Base-by-base conservation (phyloP, 306 rosid genomes). In the Corylus heterophylla region DNA sequence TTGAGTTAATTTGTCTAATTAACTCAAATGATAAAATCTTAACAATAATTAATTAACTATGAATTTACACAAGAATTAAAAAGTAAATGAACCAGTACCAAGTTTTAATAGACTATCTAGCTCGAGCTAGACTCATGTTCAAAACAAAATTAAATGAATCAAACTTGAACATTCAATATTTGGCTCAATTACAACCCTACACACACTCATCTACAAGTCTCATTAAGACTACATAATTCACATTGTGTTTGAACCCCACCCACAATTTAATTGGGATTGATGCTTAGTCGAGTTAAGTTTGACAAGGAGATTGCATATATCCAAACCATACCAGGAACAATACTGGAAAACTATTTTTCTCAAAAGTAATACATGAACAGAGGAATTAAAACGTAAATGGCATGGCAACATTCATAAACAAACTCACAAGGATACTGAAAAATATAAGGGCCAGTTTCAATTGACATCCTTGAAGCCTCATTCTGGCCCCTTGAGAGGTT, bases 381-480 rank as follows among this genome's bases (percentile, higher is more conserved):
- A 42, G 45, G 45, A 49, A 61, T 73, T 2, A 50, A 39, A 18
- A n/a, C 11, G 63, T n/a, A 62, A n/a, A 63, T 4, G 12, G 14
- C 8, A 51, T 49, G 29, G 17, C n/a, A 22, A 49, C 22, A 27
- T 37, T 0, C 59, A 59, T 12, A 67, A 64, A 1, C 8, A 69
- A 52, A 74, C 31, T 79, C 17, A 76, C 67, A 85, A 90, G 97
- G 98, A 95, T 95, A 92, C 98, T 91, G 98, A 80, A 95, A 90
- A 78, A 95, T 49, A 54, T 90, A 95, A 71, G 98, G 97, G 54
- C 98, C 98, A n/a, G 92, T 92, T 86, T 95, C 98, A 31, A 95
- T 71, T 5, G 98, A 92, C 98, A 95, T 95, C 90, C 98, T 92
- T 11, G 98, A 95, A 73, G 98, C 84, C 81, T 91, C 98, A 83